Percentiles rank a stretch among this genome's conserved stretches.
Evolutionary conservation across 1,284 basidiomycete genomes (phyloP).

Genomic region (Heterobasidion irregulare): DNA sequence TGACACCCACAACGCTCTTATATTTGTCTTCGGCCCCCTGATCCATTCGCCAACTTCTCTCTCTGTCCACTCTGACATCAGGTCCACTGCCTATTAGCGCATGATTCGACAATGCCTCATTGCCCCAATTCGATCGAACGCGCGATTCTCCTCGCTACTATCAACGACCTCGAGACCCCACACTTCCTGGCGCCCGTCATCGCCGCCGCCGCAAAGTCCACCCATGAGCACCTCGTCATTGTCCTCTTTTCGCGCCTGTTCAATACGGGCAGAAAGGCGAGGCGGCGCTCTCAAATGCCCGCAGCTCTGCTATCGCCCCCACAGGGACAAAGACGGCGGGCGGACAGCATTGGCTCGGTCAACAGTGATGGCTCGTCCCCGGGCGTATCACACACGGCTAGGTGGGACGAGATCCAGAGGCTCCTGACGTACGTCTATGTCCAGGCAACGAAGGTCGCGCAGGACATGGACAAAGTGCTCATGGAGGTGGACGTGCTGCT

Average conservation of each 20-base stretch:
- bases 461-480: constrained; percentile 54
- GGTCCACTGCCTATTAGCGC: constrained; percentile 1
- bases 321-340: not conserved
- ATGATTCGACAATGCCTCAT: constrained; percentile 8
- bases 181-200: constrained; percentile 47
- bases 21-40: not conserved
- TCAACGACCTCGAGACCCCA: constrained; percentile 39
- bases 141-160: constrained; percentile 43
- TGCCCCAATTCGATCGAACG: constrained; percentile 13
- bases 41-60: not conserved
- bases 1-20: too few relatives aligned
- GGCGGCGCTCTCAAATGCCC: not conserved
- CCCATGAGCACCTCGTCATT: constrained; percentile 45
- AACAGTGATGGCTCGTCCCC: constrained; percentile 8
- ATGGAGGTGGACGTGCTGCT: constrained; percentile 67
- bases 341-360: constrained; percentile 3
- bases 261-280: constrained; percentile 20
- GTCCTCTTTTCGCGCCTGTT: constrained; percentile 56
- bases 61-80: not conserved
- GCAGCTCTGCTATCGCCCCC: not conserved
- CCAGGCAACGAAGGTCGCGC: constrained; percentile 62
- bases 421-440: constrained; percentile 70
- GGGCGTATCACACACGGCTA: constrained; percentile 37
- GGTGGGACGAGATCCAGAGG: constrained; percentile 55
- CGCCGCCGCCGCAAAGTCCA: constrained; percentile 34